Evolutionary conservation across 805 yeast species (phyloP), one percentile per base, ranked within the genome.

Genomic region (Myxozyma sirexii): DNA sequence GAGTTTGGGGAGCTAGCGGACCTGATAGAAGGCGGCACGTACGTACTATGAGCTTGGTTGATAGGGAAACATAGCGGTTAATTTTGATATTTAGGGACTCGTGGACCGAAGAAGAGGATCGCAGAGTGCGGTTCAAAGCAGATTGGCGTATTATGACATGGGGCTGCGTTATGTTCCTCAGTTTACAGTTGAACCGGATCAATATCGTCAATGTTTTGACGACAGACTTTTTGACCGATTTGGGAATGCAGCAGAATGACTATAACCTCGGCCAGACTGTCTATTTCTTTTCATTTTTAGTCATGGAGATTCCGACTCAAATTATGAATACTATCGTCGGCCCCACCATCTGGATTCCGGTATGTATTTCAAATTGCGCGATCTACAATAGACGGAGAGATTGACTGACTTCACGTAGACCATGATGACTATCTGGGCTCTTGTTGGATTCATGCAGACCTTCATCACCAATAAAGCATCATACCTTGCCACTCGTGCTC

Each of bases 271-370:
- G 87, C 38, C 79, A 76, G 63, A 83, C 87, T 1, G 75, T 85
- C 41, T 79, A 79, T 64, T 2, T 87, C 83, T 67, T 74, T 83
- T 69, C 67, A 5, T 71, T 72, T 56, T 39, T 86, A 54, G 69
- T 75, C 17, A 82, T 87, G 15, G 90, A 86, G 69, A 72, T 86
- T 8, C 91, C 90, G 0, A 84, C 89, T 2, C 89, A 86, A 69
- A 74, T 86, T 65, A 73, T 86, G 46, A 82, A 87, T 13, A 85
- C 86, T 69, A 79, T 77, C 48, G 58, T 86, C 23, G 91, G 91
- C 10, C 82, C 88, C 3, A 89, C 84, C 66, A 66, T 78, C 43
- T 84, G 87, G 81, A 80, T 85, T 62, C 89, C 89, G 4, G 74
- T 78, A 39, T 88, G 85, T 56, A n/a, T 29, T 6, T 26, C 4